A percentile compares a stretch with the other conserved stretches of the same genome.
These are phyloP conservation scores for Hericium alpestre DNA, from an alignment of 768 basidiomycete genomes.

Conservation along the genomic window DNA sequence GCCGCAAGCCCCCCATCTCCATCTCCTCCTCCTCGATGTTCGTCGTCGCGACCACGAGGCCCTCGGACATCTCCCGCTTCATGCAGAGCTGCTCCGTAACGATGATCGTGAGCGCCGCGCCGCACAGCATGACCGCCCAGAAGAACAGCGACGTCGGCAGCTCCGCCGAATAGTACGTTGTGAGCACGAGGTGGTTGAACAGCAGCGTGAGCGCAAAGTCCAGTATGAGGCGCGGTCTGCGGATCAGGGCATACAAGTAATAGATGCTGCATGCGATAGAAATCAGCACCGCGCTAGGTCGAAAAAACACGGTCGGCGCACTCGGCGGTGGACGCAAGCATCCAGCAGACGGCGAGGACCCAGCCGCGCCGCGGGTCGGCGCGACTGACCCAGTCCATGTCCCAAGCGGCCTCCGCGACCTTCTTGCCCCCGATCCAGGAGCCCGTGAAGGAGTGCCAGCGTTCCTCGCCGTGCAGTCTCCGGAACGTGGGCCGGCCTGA, in stretches of 20 bases:
- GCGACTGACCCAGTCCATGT: constrained; percentile 41
- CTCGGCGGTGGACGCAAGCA: constrained; percentile 76
- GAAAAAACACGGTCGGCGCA: constrained; percentile 33
- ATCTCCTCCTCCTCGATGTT: constrained; percentile 41
- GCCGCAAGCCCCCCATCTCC: constrained; percentile 39
- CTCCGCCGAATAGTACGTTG: constrained; percentile 80
- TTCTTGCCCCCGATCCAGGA: constrained; percentile 76
- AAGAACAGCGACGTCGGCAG: constrained; percentile 87
- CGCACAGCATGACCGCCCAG: constrained; percentile 71
- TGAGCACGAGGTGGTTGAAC: constrained; percentile 87
- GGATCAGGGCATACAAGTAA: constrained; percentile 79
- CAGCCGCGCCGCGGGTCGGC: constrained; percentile 78
- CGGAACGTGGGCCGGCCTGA: constrained; percentile 72
- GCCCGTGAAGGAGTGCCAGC: constrained; percentile 58
- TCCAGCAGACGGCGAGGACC: constrained; percentile 84
- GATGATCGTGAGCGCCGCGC: constrained; percentile 65
- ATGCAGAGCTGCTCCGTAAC: constrained; percentile 89
- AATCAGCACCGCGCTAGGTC: background rate
- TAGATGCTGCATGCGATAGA: constrained; percentile 38
- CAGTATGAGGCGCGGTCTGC: constrained; percentile 86
- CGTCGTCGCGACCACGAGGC: constrained; percentile 43
- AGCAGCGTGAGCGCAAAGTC: constrained; percentile 88
- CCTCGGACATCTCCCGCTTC: constrained; percentile 81
- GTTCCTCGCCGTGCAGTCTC: constrained; percentile 49
- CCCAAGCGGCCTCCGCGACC: constrained; percentile 49